Evolutionary conservation across 495 filamentous ascomycete species (phyloP).

Genomic region (Penicillium goetzii): DNA sequence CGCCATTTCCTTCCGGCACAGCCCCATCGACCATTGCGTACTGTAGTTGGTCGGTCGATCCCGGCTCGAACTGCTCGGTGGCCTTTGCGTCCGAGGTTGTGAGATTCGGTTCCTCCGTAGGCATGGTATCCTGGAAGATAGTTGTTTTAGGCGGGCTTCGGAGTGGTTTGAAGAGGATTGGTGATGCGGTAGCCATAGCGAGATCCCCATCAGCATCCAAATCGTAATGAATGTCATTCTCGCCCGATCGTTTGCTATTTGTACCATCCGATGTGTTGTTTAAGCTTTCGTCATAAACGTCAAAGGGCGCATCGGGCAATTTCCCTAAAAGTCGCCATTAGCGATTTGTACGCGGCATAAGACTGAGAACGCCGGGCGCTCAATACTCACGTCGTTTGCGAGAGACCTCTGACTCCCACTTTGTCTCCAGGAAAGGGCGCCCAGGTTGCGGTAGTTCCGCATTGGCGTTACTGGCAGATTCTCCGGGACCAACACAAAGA

Average conservation of each 20-base stretch:
- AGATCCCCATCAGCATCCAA: constrained; percentile 18
- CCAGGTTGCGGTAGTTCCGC: constrained; percentile 23
- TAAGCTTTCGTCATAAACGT: constrained; percentile 27
- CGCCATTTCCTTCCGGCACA: constrained; percentile 9
- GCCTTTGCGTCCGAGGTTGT: constrained; percentile 17
- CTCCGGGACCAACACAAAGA: constrained; percentile 37
- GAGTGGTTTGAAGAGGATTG: constrained; percentile 12
- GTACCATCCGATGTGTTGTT: background rate
- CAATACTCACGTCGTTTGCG: constrained; percentile 46
- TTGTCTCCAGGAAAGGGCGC: constrained; percentile 47
- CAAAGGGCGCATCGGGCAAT: constrained; percentile 34
- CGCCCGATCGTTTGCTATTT: background rate
- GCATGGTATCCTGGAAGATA: constrained; percentile 23
- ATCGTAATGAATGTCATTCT: constrained; percentile 8
- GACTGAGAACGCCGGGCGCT: background rate
- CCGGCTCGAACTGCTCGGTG: constrained; percentile 18
- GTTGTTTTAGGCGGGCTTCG: constrained; percentile 13
- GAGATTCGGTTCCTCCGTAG: constrained; percentile 2
- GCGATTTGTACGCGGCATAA: background rate
- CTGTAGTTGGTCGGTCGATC: constrained; percentile 12
- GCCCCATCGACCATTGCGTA: constrained; percentile 4
- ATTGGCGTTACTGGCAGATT: constrained; percentile 13
- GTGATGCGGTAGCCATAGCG: constrained; percentile 18
- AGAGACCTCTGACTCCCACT: constrained; percentile 41
- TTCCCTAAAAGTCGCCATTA: constrained; percentile 37